Conservation (phyloP, 371 early-diverging fungal species). For the Mortierella sp. region DNA sequence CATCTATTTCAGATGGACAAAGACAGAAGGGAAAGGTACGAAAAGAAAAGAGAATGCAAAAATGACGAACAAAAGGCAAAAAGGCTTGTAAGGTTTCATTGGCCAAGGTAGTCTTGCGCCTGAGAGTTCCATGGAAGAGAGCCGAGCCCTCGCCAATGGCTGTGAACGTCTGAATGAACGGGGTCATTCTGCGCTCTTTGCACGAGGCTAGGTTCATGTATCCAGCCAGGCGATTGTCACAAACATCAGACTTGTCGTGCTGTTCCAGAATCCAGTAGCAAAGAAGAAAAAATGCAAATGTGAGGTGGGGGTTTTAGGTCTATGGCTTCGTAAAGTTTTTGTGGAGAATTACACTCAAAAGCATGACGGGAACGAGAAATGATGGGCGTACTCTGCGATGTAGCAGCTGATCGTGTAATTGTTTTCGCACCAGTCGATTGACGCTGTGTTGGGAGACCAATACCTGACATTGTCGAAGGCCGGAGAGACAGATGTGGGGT, state of each 20-base stretch:
- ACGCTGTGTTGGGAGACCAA: slow-evolving; percentile 57
- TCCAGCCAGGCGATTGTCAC: slow-evolving; percentile 16
- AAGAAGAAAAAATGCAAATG: slow-evolving; percentile 4
- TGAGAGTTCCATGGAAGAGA: slow-evolving; percentile 48
- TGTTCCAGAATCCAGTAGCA: slow-evolving; percentile 23
- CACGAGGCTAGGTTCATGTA: neutral
- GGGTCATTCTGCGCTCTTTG: neutral
- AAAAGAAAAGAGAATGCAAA: neutral
- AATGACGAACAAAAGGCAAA: neutral
- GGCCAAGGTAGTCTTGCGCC: slow-evolving; percentile 23
- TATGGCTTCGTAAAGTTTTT: neutral
- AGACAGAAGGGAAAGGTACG: too few relatives aligned
- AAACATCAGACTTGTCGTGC: slow-evolving; percentile 5
- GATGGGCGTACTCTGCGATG: slow-evolving; percentile 66
- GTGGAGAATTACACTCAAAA: too few relatives aligned
- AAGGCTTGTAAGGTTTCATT: neutral
- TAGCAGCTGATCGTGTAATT: slow-evolving; percentile 72
- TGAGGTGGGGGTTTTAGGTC: too few relatives aligned
- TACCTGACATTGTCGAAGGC: slow-evolving; percentile 40
- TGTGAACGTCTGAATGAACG: neutral
- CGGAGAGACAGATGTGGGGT: slow-evolving; percentile 4
- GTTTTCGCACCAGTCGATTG: slow-evolving; percentile 72
- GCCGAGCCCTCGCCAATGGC: slow-evolving; percentile 30
- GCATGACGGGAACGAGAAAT: too few relatives aligned
- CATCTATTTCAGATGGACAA: slow-evolving; percentile 19